These are phyloP conservation scores for Coffea eugenioides DNA, from an alignment of 257 asterid genomes.

Conservation along the genomic window DNA sequence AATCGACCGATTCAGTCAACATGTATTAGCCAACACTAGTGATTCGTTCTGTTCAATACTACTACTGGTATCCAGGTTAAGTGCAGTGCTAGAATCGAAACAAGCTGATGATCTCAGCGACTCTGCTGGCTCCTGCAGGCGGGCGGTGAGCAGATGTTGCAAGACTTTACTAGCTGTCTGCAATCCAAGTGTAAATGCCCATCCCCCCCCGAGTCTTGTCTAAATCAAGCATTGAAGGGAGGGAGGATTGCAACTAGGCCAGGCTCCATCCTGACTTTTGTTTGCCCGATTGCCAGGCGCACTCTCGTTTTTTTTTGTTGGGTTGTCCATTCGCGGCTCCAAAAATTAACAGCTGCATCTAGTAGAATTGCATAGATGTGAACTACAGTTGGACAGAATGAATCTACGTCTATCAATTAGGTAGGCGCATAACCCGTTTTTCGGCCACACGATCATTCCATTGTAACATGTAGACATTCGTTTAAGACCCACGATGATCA, in stretches of 20 bases:
- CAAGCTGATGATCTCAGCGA: neutral
- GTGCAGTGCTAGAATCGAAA: neutral
- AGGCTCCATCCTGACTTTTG: neutral
- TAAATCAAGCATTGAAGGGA: neutral
- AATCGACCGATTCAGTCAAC: too few species aligned
- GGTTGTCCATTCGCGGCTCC: neutral
- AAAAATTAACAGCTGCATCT: neutral
- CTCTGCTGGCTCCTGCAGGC: neutral
- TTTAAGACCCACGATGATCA: too few species aligned
- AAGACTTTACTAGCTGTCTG: neutral
- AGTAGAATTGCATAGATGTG: neutral
- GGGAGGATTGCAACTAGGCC: neutral
- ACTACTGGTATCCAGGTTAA: neutral
- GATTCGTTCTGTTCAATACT: too few species aligned
- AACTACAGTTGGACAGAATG: neutral
- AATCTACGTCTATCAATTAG: too few species aligned
- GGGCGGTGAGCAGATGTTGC: neutral
- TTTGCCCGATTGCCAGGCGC: neutral
- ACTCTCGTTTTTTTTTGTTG: neutral
- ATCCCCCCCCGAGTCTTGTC: neutral
- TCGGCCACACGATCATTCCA: too few species aligned
- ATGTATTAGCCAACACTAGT: too few species aligned
- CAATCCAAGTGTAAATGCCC: neutral
- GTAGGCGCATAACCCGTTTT: too few species aligned
- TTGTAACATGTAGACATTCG: too few species aligned